These are phyloP conservation scores for Discostella stelligera DNA, from an alignment of 352 stramenopile genomes.

Conservation along the genomic window DNA sequence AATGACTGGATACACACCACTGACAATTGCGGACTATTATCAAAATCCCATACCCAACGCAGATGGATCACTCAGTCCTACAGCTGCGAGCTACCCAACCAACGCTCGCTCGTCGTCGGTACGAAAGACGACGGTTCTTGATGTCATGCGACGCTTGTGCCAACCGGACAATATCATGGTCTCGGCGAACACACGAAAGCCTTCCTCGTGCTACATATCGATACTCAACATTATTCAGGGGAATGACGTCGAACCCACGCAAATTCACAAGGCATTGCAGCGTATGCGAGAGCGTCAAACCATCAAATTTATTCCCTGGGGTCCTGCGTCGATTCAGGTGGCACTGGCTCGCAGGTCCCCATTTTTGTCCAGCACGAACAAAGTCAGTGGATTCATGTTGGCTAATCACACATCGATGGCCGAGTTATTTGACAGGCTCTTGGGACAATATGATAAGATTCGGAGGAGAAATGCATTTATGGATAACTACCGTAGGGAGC, in stretches of 20 bases:
- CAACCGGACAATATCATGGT: constrained; percentile 99
- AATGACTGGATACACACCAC: constrained; percentile 99
- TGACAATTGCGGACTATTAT: constrained; percentile 85
- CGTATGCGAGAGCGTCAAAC: constrained; percentile 96
- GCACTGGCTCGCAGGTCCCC: constrained; percentile 95
- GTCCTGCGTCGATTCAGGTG: constrained; percentile 98
- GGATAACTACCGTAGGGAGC: constrained; percentile 97
- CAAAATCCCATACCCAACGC: constrained; percentile 21
- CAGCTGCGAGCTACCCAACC: background rate
- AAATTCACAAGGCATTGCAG: constrained; percentile 98
- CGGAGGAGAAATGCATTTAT: constrained; percentile 98
- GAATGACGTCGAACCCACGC: constrained; percentile 94
- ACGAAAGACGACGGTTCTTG: constrained; percentile 97
- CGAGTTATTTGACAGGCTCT: constrained; percentile 87
- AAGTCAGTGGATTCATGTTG: constrained; percentile 96
- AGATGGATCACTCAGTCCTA: constrained; percentile 9
- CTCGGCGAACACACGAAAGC: constrained; percentile 91
- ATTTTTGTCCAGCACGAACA: constrained; percentile 96
- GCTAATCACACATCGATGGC: constrained; percentile 98
- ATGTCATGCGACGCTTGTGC: constrained; percentile 96
- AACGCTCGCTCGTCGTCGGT: constrained; percentile 74
- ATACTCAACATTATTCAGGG: constrained; percentile 99
- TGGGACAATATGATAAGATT: constrained; percentile 96
- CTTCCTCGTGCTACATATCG: constrained; percentile 97
- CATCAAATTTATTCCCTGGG: constrained; percentile 98